phyloP scores from a whole-genome alignment of 2,329 filamentous ascomycete species.

The Hirsutella minnesotensis region DNA sequence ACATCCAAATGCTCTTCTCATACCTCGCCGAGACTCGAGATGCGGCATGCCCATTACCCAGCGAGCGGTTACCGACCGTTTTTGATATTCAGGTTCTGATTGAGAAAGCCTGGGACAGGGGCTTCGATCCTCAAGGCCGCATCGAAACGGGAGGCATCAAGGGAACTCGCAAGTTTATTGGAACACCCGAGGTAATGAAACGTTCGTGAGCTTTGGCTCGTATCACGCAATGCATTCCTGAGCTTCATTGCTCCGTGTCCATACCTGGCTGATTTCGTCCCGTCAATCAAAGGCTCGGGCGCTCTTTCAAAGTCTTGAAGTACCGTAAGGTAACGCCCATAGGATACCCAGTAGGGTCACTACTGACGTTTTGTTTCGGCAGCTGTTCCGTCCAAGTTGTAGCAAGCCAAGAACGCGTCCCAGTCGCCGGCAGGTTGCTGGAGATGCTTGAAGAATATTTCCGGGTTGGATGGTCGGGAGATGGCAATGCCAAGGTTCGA shows the following conservation, averaged over 20 bases:
- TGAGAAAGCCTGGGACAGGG: constrained; percentile 77
- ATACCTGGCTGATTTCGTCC: not conserved
- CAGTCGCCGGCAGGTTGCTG: constrained; percentile 44
- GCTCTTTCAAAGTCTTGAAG: constrained; percentile 57
- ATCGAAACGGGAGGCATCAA: constrained; percentile 76
- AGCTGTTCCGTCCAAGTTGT: constrained; percentile 55
- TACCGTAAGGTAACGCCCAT: constrained; percentile 37
- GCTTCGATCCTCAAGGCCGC: constrained; percentile 64
- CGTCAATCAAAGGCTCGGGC: constrained; percentile 53
- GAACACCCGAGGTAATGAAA: constrained; percentile 64
- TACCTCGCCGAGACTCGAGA: constrained; percentile 54
- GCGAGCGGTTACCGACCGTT: constrained; percentile 56
- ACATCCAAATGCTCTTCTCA: constrained; percentile 83
- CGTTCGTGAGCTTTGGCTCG: not conserved
- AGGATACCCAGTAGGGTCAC: not conserved
- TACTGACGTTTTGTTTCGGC: not conserved
- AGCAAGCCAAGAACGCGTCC: constrained; percentile 31
- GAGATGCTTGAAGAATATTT: constrained; percentile 67
- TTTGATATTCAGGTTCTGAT: constrained; percentile 78
- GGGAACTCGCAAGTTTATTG: constrained; percentile 90
- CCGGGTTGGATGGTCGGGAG: constrained; percentile 29
- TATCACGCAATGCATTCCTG: not conserved
- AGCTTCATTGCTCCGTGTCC: not conserved
- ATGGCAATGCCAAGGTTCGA: constrained; percentile 47
- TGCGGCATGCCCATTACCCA: constrained; percentile 48